These are phyloP conservation scores for Selenicereus undatus DNA, from an alignment of 148 eudicot species.

Conservation along the genomic window DNA sequence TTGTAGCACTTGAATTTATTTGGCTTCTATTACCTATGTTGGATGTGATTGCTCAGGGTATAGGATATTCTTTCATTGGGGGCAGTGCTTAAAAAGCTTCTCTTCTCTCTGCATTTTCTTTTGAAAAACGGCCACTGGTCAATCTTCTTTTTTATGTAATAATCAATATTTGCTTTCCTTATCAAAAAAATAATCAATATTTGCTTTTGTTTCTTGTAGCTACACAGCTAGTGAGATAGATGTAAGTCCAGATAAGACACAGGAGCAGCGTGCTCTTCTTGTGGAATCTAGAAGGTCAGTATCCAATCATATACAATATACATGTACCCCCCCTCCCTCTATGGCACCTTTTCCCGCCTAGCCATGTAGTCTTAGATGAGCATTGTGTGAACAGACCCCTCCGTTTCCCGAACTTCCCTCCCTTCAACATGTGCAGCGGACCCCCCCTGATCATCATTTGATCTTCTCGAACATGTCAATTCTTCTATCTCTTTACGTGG, in stretches of 20 bases:
- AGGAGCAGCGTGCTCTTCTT: slow-evolving; percentile 72
- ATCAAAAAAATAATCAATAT: background rate
- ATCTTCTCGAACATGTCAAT: background rate
- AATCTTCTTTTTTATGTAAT: background rate
- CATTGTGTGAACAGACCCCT: background rate
- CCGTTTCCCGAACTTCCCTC: background rate
- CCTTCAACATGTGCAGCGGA: background rate
- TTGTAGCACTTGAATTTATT: background rate
- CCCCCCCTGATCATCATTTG: background rate
- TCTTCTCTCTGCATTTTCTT: background rate
- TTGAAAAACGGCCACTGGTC: background rate
- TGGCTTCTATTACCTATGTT: background rate
- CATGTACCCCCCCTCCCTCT: background rate
- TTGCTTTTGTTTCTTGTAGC: slow-evolving; percentile 27
- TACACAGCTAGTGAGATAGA: slow-evolving; percentile 49
- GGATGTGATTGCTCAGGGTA: background rate
- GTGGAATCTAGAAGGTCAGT: slow-evolving; percentile 73
- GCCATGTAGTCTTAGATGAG: background rate
- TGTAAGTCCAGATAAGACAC: slow-evolving; percentile 42
- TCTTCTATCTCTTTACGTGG: background rate
- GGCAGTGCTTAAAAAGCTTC: background rate
- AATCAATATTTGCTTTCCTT: background rate
- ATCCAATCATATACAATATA: background rate
- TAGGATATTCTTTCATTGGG: background rate
- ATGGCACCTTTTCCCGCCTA: background rate